A percentile compares a stretch with the other conserved stretches of the same genome.
phyloP scores from a whole-genome alignment of 805 yeast genomes.

The Lipomyces orientalis region DNA sequence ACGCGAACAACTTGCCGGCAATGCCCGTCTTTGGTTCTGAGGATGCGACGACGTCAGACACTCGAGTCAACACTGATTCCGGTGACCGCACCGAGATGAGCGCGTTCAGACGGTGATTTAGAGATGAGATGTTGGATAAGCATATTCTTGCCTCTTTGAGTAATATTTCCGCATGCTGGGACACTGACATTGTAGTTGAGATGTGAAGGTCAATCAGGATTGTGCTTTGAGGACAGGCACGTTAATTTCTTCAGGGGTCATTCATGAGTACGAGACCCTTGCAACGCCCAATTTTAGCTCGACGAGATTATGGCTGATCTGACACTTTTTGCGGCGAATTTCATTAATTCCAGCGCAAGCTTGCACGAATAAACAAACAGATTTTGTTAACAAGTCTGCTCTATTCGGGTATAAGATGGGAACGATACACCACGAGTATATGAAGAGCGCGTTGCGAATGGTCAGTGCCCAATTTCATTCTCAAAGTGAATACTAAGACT shows the following conservation, averaged over 20 bases:
- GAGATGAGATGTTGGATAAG: conserved; percentile 15
- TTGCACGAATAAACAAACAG: too few relatives aligned
- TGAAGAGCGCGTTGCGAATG: conserved; percentile 48
- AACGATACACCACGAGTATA: conserved; percentile 42
- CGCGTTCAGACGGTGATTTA: conserved; percentile 28
- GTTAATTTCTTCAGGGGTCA: neutral
- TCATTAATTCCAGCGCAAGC: too few relatives aligned
- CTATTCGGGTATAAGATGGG: conserved; percentile 4
- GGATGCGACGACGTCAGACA: neutral
- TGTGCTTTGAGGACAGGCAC: neutral
- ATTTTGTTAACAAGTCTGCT: too few relatives aligned
- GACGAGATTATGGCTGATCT: too few relatives aligned
- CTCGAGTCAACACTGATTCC: conserved; percentile 18
- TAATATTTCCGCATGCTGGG: conserved; percentile 1
- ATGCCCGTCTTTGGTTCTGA: conserved; percentile 32
- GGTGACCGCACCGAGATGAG: conserved; percentile 19
- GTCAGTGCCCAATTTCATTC: conserved; percentile 28
- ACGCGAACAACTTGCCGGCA: conserved; percentile 51
- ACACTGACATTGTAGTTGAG: neutral
- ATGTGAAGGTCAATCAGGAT: neutral
- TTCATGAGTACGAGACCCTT: neutral
- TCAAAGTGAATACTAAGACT: neutral
- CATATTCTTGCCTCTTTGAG: conserved; percentile 25
- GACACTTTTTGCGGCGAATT: too few relatives aligned
- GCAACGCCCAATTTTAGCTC: neutral